Base-by-base conservation (phyloP, 495 filamentous ascomycete species). In the Podospora pseudopauciseta region DNA sequence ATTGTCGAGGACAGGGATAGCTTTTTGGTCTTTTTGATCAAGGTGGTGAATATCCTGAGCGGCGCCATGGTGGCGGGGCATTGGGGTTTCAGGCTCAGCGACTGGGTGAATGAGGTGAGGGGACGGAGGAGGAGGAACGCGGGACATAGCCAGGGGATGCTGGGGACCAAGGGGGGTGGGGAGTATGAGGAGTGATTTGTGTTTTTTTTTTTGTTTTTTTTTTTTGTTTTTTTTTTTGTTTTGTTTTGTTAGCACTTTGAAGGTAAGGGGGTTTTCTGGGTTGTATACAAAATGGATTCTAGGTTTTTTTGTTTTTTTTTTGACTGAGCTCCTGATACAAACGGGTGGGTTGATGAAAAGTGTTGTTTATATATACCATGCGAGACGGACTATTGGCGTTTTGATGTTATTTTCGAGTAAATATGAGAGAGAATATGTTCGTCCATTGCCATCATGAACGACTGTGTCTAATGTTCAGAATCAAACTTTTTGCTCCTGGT, bases 1-100 rank as follows among this genome's bases (percentile, higher is more conserved):
- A 88, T 99, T 64, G 89, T 89, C 70, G 95, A 97, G 81, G 88
- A 89, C 73, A 84, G 94, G 71, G 88, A 87, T 55, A 83, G 90
- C 19, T 83, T 97, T 65, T 76, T 96, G 65, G 81, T 84, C 26
- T 85, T 98, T 73, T 53, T 93, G 49, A 85, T 99, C 71, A 86
- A 94, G 74, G 76, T 96, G 39, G 87, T 87, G 20, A 86, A 89
- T 73, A 80, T 89, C 39, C 74, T 89, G 16, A 84, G 83, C 63
- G 87, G 87, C 39, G 87, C 86, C 49, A 65, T 89, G 66, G 87
- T 89, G 23, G 83, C 86, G 5, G 86, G 84, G 13, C 84, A 87
- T 70, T 89, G 87, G 87, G 82, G 85, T 60, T 88, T 82, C 60
- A 82, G 82, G 16, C 70, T 89, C 60, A 81, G 72, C 62, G 85